These are phyloP conservation scores for Grosmannia huntii DNA, from an alignment of 2,329 filamentous ascomycete species.

Conservation along the genomic window DNA sequence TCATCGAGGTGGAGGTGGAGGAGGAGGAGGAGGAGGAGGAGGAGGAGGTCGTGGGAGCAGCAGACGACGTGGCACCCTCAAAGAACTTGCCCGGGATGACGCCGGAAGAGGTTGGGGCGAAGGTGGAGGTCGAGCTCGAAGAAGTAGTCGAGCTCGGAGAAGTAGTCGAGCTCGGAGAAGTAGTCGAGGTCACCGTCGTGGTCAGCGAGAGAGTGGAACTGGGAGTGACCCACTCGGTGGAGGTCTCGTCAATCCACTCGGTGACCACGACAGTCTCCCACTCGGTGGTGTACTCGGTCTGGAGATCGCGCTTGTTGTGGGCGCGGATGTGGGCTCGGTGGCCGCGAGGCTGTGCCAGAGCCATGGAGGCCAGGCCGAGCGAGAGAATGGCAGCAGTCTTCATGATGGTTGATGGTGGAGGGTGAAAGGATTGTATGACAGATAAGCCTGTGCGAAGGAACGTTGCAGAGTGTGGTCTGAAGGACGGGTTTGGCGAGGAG, in stretches of 20 bases:
- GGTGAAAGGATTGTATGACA: background rate
- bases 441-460: no score
- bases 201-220: constrained; percentile 11
- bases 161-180: constrained; percentile 10
- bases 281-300: constrained; percentile 31
- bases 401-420: constrained; percentile 19
- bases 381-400: constrained; percentile 26
- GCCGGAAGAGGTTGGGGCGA: constrained; percentile 8
- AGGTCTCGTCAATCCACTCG: constrained; percentile 32
- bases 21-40: no score
- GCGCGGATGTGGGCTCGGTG: constrained; percentile 25
- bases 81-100: constrained; percentile 21
- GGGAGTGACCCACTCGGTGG: constrained; percentile 31
- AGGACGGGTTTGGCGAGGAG: no score
- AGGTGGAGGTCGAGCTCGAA: constrained; percentile 7
- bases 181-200: constrained; percentile 10
- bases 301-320: constrained; percentile 25
- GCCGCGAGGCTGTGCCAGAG: constrained; percentile 37
- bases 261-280: constrained; percentile 41
- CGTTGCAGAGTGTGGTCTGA: no score
- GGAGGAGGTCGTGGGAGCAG: background rate
- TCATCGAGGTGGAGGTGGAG: no score
- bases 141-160: constrained; percentile 11
- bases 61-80: constrained; percentile 15
- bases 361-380: constrained; percentile 28